phyloP scores from a whole-genome alignment of 768 basidiomycete genomes.

The Termitomyces sp. region DNA sequence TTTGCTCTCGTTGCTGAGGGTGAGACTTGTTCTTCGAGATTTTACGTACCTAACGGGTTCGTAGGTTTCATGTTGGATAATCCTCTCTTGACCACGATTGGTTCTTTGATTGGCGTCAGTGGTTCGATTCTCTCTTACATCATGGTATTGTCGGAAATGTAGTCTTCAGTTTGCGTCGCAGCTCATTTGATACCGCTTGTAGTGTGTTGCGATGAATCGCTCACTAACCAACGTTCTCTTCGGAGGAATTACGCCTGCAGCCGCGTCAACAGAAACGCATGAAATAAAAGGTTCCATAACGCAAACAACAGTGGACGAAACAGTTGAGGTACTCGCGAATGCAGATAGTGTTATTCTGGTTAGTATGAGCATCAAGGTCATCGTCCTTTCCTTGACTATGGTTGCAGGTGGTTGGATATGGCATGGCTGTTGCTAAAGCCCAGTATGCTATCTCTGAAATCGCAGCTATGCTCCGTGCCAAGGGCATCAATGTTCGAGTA shows the following conservation, averaged over 20 bases:
- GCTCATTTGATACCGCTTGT: conserved; percentile 4
- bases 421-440: conserved; percentile 91
- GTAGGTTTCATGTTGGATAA: conserved; percentile 86
- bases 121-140: conserved; percentile 90
- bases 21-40: conserved; percentile 13
- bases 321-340: conserved; percentile 70
- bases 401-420: conserved; percentile 72
- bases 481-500: conserved; percentile 71
- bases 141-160: conserved; percentile 48
- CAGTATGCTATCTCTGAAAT: conserved; percentile 80
- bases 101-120: conserved; percentile 84
- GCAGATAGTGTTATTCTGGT: conserved; percentile 83
- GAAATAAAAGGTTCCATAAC: conserved; percentile 84
- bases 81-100: conserved; percentile 75
- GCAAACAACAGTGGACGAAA: conserved; percentile 74
- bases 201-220: conserved; percentile 94
- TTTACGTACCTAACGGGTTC: conserved; percentile 3
- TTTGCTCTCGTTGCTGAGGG: conserved; percentile 90
- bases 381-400: conserved; percentile 4
- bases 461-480: conserved; percentile 62
- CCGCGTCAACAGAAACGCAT: conserved; percentile 44
- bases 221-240: conserved; percentile 83
- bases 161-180: not conserved
- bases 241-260: conserved; percentile 67
- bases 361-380: not conserved